These are phyloP conservation scores for Dichomitus squalens DNA, from an alignment of 1,284 basidiomycete genomes.

Conservation along the genomic window DNA sequence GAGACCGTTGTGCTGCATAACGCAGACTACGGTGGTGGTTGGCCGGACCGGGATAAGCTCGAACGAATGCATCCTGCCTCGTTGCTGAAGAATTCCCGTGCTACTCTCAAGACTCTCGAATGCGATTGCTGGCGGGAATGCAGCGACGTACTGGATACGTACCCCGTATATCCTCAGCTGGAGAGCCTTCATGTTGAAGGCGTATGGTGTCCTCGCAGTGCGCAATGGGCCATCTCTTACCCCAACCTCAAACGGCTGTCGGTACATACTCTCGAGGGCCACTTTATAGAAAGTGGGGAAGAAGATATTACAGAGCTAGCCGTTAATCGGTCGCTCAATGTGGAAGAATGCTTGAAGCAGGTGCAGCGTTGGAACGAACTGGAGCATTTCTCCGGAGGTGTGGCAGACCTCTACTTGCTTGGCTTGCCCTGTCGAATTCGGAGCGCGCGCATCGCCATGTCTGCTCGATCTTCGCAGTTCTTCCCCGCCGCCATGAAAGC, in stretches of 20 bases:
- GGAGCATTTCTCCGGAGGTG: constrained; percentile 2
- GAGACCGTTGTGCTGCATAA: neutral
- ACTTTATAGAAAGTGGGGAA: constrained; percentile 1
- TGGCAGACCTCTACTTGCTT: constrained; percentile 10
- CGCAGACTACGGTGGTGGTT: neutral
- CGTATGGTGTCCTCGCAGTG: neutral
- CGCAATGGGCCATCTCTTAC: constrained; percentile 5
- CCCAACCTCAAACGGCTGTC: neutral
- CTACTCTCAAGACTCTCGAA: constrained; percentile 3
- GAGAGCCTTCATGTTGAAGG: neutral
- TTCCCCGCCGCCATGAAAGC: neutral
- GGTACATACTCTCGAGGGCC: neutral
- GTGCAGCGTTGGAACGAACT: neutral
- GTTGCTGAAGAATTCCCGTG: constrained; percentile 5
- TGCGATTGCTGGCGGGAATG: constrained; percentile 2
- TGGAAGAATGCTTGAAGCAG: neutral
- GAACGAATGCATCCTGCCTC: constrained; percentile 10
- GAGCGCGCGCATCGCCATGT: neutral
- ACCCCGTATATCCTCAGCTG: constrained; percentile 6
- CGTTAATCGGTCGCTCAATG: neutral
- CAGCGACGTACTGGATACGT: constrained; percentile 2
- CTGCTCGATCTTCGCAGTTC: neutral
- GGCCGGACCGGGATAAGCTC: constrained; percentile 2
- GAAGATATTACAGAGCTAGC: neutral
- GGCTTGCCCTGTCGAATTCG: constrained; percentile 7